Conservation (phyloP, 108 stramenopile species). For the Cyclotella cryptica region DNA sequence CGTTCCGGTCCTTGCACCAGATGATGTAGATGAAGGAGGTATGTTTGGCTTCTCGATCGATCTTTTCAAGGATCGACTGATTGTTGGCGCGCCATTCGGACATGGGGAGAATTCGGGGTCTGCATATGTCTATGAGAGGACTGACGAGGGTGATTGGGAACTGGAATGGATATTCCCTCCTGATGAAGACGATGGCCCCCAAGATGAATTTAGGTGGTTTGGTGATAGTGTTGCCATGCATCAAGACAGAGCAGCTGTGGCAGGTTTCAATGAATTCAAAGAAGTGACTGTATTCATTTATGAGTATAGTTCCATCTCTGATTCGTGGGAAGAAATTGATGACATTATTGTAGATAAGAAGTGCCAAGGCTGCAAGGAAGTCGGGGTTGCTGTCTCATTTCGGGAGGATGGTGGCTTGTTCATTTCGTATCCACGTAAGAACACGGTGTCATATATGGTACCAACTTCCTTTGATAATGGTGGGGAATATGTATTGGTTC, state of each 20-base stretch:
- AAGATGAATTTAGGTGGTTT: not conserved
- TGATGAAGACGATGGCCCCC: not conserved
- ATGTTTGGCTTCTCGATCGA: not conserved
- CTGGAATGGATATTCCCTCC: not conserved
- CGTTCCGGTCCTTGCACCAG: not conserved
- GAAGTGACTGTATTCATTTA: constrained; percentile 8
- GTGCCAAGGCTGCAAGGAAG: not conserved
- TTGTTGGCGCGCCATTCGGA: not conserved
- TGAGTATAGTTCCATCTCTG: not conserved
- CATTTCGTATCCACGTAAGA: constrained; percentile 2
- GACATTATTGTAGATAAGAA: constrained; percentile 13
- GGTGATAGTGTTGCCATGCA: constrained; percentile 5
- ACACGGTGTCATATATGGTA: not conserved
- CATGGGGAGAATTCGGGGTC: not conserved
- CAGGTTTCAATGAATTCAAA: not conserved
- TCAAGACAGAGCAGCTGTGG: not conserved
- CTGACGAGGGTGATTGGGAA: constrained; percentile 3
- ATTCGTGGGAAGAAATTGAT: constrained; percentile 9
- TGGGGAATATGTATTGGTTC: not conserved
- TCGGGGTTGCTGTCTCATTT: not conserved
- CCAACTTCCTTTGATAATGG: not conserved
- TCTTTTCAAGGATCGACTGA: not conserved
- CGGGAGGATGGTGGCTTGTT: not conserved
- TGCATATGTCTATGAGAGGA: not conserved
- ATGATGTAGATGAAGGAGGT: not conserved